Conservation (phyloP, 768 basidiomycete species). For the Naganishia antarctica region DNA sequence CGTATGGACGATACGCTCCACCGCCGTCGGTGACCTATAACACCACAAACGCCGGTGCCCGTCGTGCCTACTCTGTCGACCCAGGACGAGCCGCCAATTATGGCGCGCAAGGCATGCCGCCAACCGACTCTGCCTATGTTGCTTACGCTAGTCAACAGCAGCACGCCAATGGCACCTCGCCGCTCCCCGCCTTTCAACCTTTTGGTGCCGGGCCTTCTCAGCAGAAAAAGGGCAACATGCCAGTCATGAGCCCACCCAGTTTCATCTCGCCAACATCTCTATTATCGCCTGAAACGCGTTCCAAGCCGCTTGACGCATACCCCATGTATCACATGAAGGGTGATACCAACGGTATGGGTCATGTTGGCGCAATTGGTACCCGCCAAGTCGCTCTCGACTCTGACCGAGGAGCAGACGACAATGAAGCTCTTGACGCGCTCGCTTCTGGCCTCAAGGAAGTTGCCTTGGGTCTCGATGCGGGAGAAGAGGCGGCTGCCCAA, state of each 20-base stretch:
- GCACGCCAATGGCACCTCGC: conserved; percentile 24
- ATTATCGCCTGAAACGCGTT: conserved; percentile 31
- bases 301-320: conserved; percentile 1
- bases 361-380: conserved; percentile 1
- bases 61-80: conserved; percentile 20
- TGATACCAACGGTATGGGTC: background rate
- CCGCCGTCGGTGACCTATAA: background rate
- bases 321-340: conserved; percentile 18
- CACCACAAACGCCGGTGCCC: conserved; percentile 5
- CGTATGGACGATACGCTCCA: conserved; percentile 12
- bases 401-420: conserved; percentile 16
- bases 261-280: conserved; percentile 44
- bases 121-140: background rate
- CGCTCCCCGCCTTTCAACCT: conserved; percentile 43
- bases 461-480: conserved; percentile 23
- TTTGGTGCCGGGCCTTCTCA: conserved; percentile 31
- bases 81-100: background rate
- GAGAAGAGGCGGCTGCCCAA: background rate
- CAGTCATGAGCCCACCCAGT: conserved; percentile 15
- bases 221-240: background rate
- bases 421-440: conserved; percentile 20
- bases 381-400: background rate
- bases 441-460: conserved; percentile 22
- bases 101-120: background rate
- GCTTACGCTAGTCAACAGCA: conserved; percentile 1